phyloP scores from a whole-genome alignment of 495 filamentous ascomycete genomes.

The Acidomyces sp. region DNA sequence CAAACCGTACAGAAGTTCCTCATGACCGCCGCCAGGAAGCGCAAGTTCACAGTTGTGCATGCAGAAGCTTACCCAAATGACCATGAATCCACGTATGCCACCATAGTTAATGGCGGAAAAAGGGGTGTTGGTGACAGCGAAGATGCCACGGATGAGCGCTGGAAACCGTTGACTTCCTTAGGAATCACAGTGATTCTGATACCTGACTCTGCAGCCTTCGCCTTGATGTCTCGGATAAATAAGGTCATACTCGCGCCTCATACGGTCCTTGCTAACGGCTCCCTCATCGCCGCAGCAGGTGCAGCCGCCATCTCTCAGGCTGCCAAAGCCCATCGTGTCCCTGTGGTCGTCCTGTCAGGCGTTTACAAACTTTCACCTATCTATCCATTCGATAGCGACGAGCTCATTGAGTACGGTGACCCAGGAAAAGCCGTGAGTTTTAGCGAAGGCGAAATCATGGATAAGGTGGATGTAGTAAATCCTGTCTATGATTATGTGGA shows the following conservation, averaged over 20 bases:
- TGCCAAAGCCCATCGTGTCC: constrained; percentile 62
- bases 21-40: constrained; percentile 65
- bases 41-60: constrained; percentile 77
- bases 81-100: constrained; percentile 45
- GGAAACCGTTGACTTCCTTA: constrained; percentile 62
- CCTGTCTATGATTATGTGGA: constrained; percentile 73
- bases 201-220: constrained; percentile 72
- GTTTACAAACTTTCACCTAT: constrained; percentile 86
- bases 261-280: constrained; percentile 74
- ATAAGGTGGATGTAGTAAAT: constrained; percentile 65
- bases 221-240: constrained; percentile 83
- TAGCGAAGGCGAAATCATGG: constrained; percentile 59
- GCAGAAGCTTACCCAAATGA: constrained; percentile 60
- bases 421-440: constrained; percentile 58
- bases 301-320: constrained; percentile 67
- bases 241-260: constrained; percentile 85
- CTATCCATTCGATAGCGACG: constrained; percentile 65
- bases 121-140: constrained; percentile 33
- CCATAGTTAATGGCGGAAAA: constrained; percentile 40
- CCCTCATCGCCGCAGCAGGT: constrained; percentile 65
- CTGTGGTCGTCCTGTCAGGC: constrained; percentile 70
- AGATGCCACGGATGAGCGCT: constrained; percentile 37
- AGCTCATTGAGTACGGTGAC: constrained; percentile 70
- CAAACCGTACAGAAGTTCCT: constrained; percentile 76
- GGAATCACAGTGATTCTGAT: constrained; percentile 73